Evolutionary conservation across 495 filamentous ascomycete species (phyloP), one percentile per base, ranked within the genome.

Genomic region (Trypethelium eluteriae): DNA sequence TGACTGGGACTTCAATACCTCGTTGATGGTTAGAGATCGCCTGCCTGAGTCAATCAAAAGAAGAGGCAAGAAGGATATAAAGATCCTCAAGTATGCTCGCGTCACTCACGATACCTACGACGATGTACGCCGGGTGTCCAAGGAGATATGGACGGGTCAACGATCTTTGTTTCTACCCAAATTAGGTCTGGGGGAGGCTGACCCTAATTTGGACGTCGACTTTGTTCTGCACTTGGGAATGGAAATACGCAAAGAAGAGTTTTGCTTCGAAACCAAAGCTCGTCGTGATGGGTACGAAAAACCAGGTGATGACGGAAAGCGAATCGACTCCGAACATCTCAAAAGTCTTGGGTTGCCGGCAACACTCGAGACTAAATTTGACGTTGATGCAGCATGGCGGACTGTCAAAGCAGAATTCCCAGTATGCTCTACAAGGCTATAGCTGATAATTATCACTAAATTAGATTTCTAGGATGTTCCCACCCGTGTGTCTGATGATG

Each of bases 1-100:
- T 53, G 49, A 53, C 49, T 53, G 49, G 49, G 16, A 53, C 49
- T 53, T 53, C 49, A 53, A 53, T 53, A 53, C 49, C 49, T 53
- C 49, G 6, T 18, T 53, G 49, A 53, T 53, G 49, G 18, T 53
- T n/a, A 53, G 49, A 53, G 49, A 53, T 53, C 49, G 49, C 49
- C 49, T 53, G 16, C 49, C 49, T 18, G 49, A 53, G n/a, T 53
- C 18, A n/a, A 53, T 53, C 7, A 53, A 4, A 25, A 6, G 49
- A 9, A n/a, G 18, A 53, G 49, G 49, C 49, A 53, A 53, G n/a
- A 53, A 53, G 49, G 49, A 53, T 25, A 53, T 53, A 7, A 53
- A n/a, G 49, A 25, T 53, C n/a, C n/a, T 53, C 7, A 53, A 53
- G 18, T 53, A 14, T 53, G 49, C 49, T 53, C 49, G 9, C 49